These are phyloP conservation scores for Rhizomucor pusillus DNA, from an alignment of 371 early-diverging fungal genomes.

Conservation along the genomic window DNA sequence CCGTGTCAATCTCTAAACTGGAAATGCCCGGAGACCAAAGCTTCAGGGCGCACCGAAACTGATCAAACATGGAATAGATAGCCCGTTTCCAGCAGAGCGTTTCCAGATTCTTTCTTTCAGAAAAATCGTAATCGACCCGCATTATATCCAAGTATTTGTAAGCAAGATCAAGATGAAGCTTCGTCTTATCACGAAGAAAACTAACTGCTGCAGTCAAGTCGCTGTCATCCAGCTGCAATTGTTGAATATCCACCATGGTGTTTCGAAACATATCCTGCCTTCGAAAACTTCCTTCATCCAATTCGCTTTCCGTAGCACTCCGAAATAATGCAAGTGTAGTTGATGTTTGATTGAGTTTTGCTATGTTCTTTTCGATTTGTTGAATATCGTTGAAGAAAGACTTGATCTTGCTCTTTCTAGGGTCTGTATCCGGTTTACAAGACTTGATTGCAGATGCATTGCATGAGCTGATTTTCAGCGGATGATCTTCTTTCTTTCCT, in stretches of 20 bases:
- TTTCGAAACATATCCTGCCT: not conserved
- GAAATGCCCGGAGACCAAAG: slow-evolving; percentile 6
- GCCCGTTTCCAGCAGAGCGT: slow-evolving; percentile 66
- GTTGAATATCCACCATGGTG: not conserved
- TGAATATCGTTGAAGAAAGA: slow-evolving; percentile 22
- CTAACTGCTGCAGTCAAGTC: slow-evolving; percentile 21
- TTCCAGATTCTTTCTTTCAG: slow-evolving; percentile 60
- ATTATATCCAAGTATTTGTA: slow-evolving; percentile 50
- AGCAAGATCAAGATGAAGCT: slow-evolving; percentile 37
- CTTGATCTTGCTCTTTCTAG: slow-evolving; percentile 19
- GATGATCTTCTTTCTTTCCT: not conserved
- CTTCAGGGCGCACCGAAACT: slow-evolving; percentile 52
- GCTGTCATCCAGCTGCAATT: slow-evolving; percentile 6
- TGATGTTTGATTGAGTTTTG: slow-evolving; percentile 7
- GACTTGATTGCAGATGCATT: no score
- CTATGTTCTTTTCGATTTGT: slow-evolving; percentile 28
- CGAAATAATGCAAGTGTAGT: slow-evolving; percentile 12
- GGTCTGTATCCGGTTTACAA: slow-evolving; percentile 4
- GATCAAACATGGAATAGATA: slow-evolving; percentile 59
- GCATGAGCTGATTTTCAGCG: slow-evolving; percentile 3
- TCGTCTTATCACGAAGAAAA: slow-evolving; percentile 37
- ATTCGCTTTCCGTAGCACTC: slow-evolving; percentile 3
- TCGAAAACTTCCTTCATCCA: not conserved
- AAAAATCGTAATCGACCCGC: slow-evolving; percentile 49
- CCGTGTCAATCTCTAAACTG: slow-evolving; percentile 2